phyloP scores from a whole-genome alignment of 305 asterid species.

The Ajuga reptans region DNA sequence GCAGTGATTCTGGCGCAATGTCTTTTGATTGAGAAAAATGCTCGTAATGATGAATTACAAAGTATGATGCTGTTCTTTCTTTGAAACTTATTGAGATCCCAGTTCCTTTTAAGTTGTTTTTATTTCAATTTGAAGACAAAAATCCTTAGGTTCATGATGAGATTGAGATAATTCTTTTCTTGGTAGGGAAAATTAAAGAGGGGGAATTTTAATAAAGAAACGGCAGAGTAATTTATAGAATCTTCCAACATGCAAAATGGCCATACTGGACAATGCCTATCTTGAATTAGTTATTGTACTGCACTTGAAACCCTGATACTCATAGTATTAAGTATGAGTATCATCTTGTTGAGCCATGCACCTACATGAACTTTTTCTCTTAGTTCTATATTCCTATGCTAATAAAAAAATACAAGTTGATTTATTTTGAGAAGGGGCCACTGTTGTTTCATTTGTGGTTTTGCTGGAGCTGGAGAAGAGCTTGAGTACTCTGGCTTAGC shows the following conservation, averaged over 20 bases:
- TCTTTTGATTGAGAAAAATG: slow-evolving; percentile 55
- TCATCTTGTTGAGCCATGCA: neutral
- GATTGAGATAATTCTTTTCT: neutral
- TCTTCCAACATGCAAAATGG: neutral
- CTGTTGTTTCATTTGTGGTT: neutral
- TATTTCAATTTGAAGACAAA: neutral
- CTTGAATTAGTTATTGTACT: neutral
- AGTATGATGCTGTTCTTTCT: slow-evolving; percentile 36
- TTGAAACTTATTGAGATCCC: slow-evolving; percentile 11
- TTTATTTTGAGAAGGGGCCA: neutral
- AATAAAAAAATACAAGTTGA: neutral
- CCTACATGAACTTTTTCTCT: neutral
- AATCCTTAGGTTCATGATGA: neutral
- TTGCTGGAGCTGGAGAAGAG: neutral
- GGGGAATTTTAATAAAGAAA: neutral
- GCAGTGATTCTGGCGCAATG: slow-evolving; percentile 76
- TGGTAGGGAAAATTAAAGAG: neutral
- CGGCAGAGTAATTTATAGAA: neutral
- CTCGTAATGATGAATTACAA: slow-evolving; percentile 76
- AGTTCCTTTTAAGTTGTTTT: neutral
- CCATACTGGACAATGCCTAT: neutral
- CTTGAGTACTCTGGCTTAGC: neutral
- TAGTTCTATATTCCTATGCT: neutral
- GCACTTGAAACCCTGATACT: neutral
- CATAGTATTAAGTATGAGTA: neutral